A percentile compares a stretch with the other conserved stretches of the same genome.
These are phyloP conservation scores for Fusarium napiforme DNA, from an alignment of 2,329 filamentous ascomycete species.

Conservation along the genomic window DNA sequence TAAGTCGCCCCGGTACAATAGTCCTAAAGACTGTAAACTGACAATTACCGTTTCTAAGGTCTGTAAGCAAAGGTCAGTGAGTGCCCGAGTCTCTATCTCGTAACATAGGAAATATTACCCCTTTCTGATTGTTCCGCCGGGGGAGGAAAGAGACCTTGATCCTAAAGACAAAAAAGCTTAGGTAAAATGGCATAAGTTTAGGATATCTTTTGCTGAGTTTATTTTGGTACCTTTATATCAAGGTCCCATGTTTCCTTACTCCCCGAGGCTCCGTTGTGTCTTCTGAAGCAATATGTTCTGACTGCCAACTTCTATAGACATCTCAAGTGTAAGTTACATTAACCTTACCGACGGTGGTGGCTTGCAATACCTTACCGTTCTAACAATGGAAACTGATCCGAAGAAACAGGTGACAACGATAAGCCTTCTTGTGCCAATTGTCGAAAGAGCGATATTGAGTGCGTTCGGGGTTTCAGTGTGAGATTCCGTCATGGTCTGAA, in stretches of 20 bases:
- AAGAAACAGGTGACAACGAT: slow-evolving; percentile 34
- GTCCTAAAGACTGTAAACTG: not conserved
- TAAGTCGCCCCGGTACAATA: slow-evolving; percentile 11
- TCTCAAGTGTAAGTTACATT: slow-evolving; percentile 36
- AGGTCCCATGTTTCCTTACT: too few species aligned
- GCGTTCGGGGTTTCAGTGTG: slow-evolving; percentile 44
- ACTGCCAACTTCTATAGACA: slow-evolving; percentile 25
- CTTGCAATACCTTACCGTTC: not conserved
- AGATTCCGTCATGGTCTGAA: slow-evolving; percentile 46
- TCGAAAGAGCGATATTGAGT: slow-evolving; percentile 41
- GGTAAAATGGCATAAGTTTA: too few species aligned
- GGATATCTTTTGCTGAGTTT: too few species aligned
- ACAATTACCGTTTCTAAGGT: slow-evolving; percentile 21
- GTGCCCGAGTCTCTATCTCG: not conserved
- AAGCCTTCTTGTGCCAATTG: slow-evolving; percentile 42
- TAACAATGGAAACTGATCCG: not conserved
- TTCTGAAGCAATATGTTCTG: slow-evolving; percentile 2
- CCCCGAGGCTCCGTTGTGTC: not conserved
- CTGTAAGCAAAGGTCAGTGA: slow-evolving; percentile 42
- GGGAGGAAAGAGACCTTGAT: too few species aligned
- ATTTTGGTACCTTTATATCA: too few species aligned
- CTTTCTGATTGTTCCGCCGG: not conserved
- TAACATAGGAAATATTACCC: slow-evolving; percentile 15
- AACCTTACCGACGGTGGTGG: not conserved
- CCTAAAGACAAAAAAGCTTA: too few species aligned